Base-by-base conservation (phyloP, 768 basidiomycete genomes). In the Gautieria morchelliformis region DNA sequence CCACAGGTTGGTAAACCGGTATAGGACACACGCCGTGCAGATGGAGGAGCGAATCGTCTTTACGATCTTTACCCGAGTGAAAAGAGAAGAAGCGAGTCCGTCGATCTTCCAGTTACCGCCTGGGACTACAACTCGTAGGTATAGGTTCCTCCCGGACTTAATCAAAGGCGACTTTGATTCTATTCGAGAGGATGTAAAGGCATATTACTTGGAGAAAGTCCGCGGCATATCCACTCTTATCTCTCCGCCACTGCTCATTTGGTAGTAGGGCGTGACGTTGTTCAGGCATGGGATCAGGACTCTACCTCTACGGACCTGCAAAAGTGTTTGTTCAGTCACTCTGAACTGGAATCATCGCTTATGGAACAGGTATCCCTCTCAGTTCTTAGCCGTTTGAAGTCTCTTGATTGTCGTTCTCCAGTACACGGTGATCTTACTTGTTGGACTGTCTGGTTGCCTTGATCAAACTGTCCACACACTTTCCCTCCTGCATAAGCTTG, bases 161-260 rank as follows among this genome's bases (percentile, higher is more conserved):
- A 87, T 99, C 65, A 94, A 90, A 69, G 96, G 95, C 27, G 96
- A 99, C 69, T 69, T 98, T 30, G 96, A 98, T 68, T 97, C 93
- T 9, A 66, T 96, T 42, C 76, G 89, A 11, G 68, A 74, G 2
- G 89, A 93, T 46, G 93, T 95, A 6, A 74, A 74, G 45, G 66
- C 66, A 27, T 92, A 80, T 66, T 98, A 96, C 66, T 67, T 71
- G 11, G 67, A 71, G 0, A 73, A 77, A 61, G 91, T 88, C 61
- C 41, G 78, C 63, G 37, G 5, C 14, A 54, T 17, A 17, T 44
- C 35, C 20, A 47, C 17, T 46, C n/a, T 45, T 24, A 27, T n/a
- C 54, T 33, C 17, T 11, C n/a, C 27, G 8, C 15, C 19, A 11
- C 20, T 30, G 22, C 49, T 27, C 12, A n/a, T 32, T 19, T 14